Evolutionary conservation across 2,329 filamentous ascomycete genomes (phyloP).

Genomic region (Calonectria crousiana): DNA sequence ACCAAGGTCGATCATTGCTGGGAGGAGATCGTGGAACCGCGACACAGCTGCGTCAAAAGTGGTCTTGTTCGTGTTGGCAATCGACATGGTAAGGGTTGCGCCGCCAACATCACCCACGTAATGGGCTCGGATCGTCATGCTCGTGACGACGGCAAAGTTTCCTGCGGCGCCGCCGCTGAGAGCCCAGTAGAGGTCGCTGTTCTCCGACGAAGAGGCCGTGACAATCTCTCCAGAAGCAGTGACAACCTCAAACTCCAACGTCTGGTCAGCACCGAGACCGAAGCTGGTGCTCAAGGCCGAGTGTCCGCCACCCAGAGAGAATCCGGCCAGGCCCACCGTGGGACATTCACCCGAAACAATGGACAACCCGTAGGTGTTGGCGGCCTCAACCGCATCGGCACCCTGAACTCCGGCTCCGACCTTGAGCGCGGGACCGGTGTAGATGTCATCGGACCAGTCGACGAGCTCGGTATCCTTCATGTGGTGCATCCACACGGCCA

Average conservation of each 20-base stretch:
- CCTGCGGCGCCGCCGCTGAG: constrained; percentile 70
- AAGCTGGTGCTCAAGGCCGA: constrained; percentile 64
- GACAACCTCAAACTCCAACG: constrained; percentile 68
- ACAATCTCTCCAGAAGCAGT: constrained; percentile 62
- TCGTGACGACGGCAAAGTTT: constrained; percentile 68
- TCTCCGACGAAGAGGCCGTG: constrained; percentile 58
- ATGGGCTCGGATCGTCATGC: constrained; percentile 66
- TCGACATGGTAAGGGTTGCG: constrained; percentile 40
- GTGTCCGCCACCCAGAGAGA: constrained; percentile 69
- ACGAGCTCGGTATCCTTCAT: constrained; percentile 54
- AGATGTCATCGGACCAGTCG: constrained; percentile 55
- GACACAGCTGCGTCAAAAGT: constrained; percentile 34
- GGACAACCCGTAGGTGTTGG: constrained; percentile 57
- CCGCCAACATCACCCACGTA: constrained; percentile 52
- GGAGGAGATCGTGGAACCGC: constrained; percentile 45
- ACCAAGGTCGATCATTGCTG: constrained; percentile 60
- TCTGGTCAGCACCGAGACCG: constrained; percentile 71
- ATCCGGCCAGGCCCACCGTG: constrained; percentile 71
- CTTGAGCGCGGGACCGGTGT: constrained; percentile 64
- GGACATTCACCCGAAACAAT: constrained; percentile 68
- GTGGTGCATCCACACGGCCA: constrained; percentile 57
- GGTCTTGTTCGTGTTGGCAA: constrained; percentile 19
- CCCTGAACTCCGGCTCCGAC: constrained; percentile 68
- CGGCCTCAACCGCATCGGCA: constrained; percentile 59
- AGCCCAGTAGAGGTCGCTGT: constrained; percentile 74